Conservation (phyloP, 2,329 filamentous ascomycete species). For the Trichoderma gracile region DNA sequence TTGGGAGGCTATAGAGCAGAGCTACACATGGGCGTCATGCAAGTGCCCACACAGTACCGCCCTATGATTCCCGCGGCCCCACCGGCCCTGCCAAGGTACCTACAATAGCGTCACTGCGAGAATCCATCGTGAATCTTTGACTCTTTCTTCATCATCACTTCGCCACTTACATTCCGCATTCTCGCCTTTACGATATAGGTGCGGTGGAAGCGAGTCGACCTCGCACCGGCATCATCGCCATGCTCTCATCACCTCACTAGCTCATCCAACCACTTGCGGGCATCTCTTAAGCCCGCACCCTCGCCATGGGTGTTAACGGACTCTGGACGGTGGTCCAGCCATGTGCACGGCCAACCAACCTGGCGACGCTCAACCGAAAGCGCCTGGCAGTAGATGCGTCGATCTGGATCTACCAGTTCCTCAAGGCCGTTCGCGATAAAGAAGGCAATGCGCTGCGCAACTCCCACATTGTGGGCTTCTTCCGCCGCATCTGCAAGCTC, state of each 20-base stretch:
- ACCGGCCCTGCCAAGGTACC: neutral
- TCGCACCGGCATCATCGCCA: constrained; percentile 5
- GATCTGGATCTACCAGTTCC: constrained; percentile 99
- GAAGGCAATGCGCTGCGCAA: constrained; percentile 96
- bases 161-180: neutral
- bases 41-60: no score
- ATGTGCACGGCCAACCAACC: constrained; percentile 91
- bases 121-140: constrained; percentile 23
- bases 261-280: constrained; percentile 1
- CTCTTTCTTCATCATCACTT: neutral
- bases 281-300: neutral
- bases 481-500: constrained; percentile 95
- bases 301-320: constrained; percentile 89
- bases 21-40: no score
- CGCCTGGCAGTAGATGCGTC: constrained; percentile 96
- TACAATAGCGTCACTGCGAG: constrained; percentile 17
- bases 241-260: neutral
- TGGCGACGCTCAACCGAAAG: constrained; percentile 94
- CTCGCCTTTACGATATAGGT: neutral
- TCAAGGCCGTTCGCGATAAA: constrained; percentile 97
- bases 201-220: constrained; percentile 4
- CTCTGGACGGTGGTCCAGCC: constrained; percentile 97
- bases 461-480: constrained; percentile 95
- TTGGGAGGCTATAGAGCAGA: no score
- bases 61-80: neutral